Conservation (phyloP, 768 basidiomycete species). For the Phanerochaete sordida region DNA sequence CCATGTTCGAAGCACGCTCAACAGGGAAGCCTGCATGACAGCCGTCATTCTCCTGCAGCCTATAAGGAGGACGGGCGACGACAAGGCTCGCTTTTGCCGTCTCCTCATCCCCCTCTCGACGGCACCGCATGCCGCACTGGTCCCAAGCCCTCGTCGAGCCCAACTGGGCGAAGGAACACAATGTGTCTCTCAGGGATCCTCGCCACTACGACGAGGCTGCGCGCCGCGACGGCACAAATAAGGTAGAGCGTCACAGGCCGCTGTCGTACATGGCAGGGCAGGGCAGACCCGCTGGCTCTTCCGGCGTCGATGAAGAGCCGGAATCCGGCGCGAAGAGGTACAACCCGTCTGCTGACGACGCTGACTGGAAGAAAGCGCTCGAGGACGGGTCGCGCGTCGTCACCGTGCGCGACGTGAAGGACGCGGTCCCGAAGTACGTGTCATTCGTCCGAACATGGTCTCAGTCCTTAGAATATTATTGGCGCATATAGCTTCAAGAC, state of each 20-base stretch:
- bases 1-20: too few species aligned
- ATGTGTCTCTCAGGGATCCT: too few species aligned
- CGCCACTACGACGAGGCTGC: too few species aligned
- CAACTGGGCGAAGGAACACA: too few species aligned
- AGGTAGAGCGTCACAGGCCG: neutral
- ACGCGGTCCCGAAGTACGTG: slow-evolving; percentile 12
- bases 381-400: slow-evolving; percentile 1
- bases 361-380: slow-evolving; percentile 6
- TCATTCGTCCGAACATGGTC: neutral
- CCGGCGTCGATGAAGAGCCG: neutral
- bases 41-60: too few species aligned
- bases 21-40: too few species aligned
- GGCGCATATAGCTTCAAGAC: slow-evolving; percentile 6
- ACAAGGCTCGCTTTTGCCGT: too few species aligned
- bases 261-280: neutral
- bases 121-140: too few species aligned
- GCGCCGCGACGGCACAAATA: neutral
- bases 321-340: neutral
- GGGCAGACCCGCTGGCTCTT: slow-evolving; percentile 3
- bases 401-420: slow-evolving; percentile 20
- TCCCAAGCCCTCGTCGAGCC: too few species aligned
- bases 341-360: neutral
- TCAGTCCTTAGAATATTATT: neutral
- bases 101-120: too few species aligned
- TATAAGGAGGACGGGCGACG: too few species aligned